Conservation (phyloP, 2,329 filamentous ascomycete genomes). For the Cladosporium cucumerinum region DNA sequence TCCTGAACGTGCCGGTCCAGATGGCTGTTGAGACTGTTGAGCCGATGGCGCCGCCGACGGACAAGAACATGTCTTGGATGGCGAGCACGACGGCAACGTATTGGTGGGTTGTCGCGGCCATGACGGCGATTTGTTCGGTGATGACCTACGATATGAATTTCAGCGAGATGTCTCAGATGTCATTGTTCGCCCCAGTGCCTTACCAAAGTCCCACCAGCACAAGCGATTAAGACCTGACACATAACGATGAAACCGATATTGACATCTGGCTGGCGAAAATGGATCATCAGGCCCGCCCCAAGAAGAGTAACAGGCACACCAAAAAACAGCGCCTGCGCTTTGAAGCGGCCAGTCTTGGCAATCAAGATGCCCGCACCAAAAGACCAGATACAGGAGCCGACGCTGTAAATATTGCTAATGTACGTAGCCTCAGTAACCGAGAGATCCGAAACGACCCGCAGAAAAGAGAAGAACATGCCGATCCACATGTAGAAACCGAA, state of each 20-base stretch:
- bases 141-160: slow-evolving; percentile 39
- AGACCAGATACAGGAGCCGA: slow-evolving; percentile 43
- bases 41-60: slow-evolving; percentile 53
- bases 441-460: slow-evolving; percentile 40
- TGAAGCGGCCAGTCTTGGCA: slow-evolving; percentile 48
- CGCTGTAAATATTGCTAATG: slow-evolving; percentile 35
- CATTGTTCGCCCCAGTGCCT: background rate
- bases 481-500: slow-evolving; percentile 37
- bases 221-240: slow-evolving; percentile 53
- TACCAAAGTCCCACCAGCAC: slow-evolving; percentile 51
- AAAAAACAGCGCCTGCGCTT: slow-evolving; percentile 40
- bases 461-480: slow-evolving; percentile 41
- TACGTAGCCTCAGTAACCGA: slow-evolving; percentile 29
- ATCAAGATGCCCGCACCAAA: slow-evolving; percentile 48
- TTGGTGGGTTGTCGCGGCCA: slow-evolving; percentile 45
- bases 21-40: slow-evolving; percentile 32
- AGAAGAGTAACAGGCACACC: slow-evolving; percentile 37
- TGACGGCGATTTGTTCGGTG: slow-evolving; percentile 57
- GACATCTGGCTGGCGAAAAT: slow-evolving; percentile 31
- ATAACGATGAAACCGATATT: slow-evolving; percentile 49
- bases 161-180: background rate
- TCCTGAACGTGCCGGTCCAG: slow-evolving; percentile 27
- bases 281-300: slow-evolving; percentile 30
- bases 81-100: slow-evolving; percentile 28
- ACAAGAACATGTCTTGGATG: slow-evolving; percentile 22